These are phyloP conservation scores for Pythium oligandrum DNA, from an alignment of 352 stramenopile species.

Conservation along the genomic window DNA sequence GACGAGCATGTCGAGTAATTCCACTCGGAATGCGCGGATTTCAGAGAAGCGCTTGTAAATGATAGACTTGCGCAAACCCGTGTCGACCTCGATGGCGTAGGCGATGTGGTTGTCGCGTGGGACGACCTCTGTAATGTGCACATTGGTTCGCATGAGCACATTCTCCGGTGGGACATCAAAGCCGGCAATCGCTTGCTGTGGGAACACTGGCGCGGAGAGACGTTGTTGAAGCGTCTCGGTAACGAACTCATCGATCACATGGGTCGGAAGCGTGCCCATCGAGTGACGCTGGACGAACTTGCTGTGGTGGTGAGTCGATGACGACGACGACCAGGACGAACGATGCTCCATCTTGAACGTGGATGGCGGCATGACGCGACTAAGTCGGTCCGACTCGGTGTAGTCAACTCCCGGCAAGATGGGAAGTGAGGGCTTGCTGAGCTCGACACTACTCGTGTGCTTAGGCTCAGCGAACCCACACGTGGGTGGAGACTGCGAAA, in stretches of 20 bases:
- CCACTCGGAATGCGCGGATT: slow-evolving; percentile 51
- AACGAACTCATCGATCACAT: background rate
- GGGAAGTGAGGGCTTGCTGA: too few species aligned
- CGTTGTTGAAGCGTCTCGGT: background rate
- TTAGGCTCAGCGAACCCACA: too few species aligned
- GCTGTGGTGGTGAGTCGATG: too few species aligned
- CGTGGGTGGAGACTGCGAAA: too few species aligned
- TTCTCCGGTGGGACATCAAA: slow-evolving; percentile 6
- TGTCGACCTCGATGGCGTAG: slow-evolving; percentile 57
- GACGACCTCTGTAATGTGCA: slow-evolving; percentile 43
- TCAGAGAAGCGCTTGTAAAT: slow-evolving; percentile 69
- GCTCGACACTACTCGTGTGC: too few species aligned
- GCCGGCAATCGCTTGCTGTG: background rate
- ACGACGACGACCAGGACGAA: too few species aligned
- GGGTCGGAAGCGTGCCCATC: background rate
- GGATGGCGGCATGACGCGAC: too few species aligned
- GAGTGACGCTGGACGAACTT: background rate
- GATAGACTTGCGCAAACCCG: slow-evolving; percentile 40
- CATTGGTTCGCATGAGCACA: slow-evolving; percentile 15
- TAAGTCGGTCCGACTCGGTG: too few species aligned
- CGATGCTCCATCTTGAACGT: too few species aligned
- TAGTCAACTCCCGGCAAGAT: too few species aligned
- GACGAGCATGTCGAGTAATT: slow-evolving; percentile 30
- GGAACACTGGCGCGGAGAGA: background rate
- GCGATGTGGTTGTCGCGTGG: slow-evolving; percentile 33